Evolutionary conservation across 768 basidiomycete species (phyloP).

Genomic region (Boletus tomentosulus): DNA sequence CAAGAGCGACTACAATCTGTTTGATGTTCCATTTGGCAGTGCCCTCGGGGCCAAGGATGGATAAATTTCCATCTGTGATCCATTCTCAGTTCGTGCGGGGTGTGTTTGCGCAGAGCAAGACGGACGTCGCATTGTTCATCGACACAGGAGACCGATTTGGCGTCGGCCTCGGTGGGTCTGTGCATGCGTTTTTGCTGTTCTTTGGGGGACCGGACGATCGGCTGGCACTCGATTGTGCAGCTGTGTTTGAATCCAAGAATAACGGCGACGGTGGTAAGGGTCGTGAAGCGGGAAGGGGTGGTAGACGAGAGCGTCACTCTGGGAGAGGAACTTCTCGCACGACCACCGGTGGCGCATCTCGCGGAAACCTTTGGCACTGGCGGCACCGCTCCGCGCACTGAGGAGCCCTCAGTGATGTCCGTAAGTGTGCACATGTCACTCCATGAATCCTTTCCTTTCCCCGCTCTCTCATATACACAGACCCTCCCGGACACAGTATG

Average conservation of each 20-base stretch:
- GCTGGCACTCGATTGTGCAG: conserved; percentile 77
- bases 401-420: not conserved
- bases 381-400: too few relatives aligned
- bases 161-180: conserved; percentile 22
- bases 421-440: conserved; percentile 4
- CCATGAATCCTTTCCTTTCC: not conserved
- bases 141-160: conserved; percentile 48
- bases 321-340: not conserved
- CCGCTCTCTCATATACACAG: not conserved
- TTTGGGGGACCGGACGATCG: conserved; percentile 94
- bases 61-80: conserved; percentile 37
- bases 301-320: not conserved
- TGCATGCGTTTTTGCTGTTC: conserved; percentile 82
- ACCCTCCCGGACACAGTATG: conserved; percentile 64
- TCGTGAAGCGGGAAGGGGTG: conserved; percentile 46
- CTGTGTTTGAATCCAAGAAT: conserved; percentile 64
- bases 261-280: conserved; percentile 69
- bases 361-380: too few relatives aligned
- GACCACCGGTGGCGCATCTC: not conserved
- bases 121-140: conserved; percentile 83
- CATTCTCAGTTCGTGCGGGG: conserved; percentile 83
- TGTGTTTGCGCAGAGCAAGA: conserved; percentile 65
- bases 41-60: conserved; percentile 15
- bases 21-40: conserved; percentile 58
- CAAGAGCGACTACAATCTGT: conserved; percentile 48